These are phyloP conservation scores for Tolypocladium tropicale DNA, from an alignment of 2,329 filamentous ascomycete species.

Conservation along the genomic window DNA sequence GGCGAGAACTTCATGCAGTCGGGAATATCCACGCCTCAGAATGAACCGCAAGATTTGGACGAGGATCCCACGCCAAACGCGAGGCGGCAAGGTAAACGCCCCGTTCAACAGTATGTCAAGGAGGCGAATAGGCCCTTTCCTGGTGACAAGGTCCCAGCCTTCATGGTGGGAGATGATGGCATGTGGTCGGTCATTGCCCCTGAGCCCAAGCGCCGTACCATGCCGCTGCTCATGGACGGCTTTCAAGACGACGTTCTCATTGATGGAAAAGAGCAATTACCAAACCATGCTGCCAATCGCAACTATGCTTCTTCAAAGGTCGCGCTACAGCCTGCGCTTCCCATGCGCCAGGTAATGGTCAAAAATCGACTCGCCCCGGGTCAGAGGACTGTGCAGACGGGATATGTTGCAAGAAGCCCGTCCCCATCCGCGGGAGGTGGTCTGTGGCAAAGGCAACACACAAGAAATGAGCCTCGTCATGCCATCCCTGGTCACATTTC, in stretches of 20 bases:
- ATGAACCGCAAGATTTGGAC: slow-evolving; percentile 12
- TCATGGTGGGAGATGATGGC: slow-evolving; percentile 26
- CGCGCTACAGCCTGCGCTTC: background rate
- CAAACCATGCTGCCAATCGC: slow-evolving; percentile 7
- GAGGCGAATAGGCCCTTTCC: background rate
- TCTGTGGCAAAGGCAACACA: slow-evolving; percentile 10
- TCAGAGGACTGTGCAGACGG: background rate
- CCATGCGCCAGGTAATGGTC: slow-evolving; percentile 1
- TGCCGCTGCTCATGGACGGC: slow-evolving; percentile 20
- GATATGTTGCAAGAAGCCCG: slow-evolving; percentile 4
- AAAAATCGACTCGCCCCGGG: background rate
- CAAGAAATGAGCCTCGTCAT: slow-evolving; percentile 8
- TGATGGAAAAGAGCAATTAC: slow-evolving; percentile 8
- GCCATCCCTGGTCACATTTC: slow-evolving; percentile 8
- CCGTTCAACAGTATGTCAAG: background rate
- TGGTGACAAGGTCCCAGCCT: slow-evolving; percentile 10
- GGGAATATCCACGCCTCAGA: slow-evolving; percentile 24
- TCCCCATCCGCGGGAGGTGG: slow-evolving; percentile 14
- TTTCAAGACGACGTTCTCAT: slow-evolving; percentile 15
- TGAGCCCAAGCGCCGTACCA: slow-evolving; percentile 10
- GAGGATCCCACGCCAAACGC: slow-evolving; percentile 4
- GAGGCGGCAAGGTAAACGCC: slow-evolving; percentile 2
- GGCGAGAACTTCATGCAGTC: slow-evolving; percentile 29
- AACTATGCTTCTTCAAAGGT: background rate
- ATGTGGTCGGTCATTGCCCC: slow-evolving; percentile 22